Percentiles rank a stretch among this genome's conserved stretches.
Conservation (phyloP, 2,329 filamentous ascomycete species). For the Chaetomium sp. region DNA sequence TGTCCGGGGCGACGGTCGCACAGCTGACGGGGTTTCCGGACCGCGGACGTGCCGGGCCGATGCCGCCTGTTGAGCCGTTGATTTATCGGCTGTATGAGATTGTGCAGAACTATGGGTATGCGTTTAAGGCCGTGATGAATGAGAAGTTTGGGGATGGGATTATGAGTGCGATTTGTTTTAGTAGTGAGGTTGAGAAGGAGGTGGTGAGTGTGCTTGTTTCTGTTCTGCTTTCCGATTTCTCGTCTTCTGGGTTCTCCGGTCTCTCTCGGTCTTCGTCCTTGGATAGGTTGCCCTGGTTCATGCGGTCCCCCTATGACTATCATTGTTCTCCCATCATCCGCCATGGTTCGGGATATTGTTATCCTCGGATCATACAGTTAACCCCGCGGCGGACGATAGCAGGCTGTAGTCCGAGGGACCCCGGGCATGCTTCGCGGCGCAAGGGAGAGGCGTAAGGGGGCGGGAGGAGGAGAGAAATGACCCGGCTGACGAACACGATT, state of each 20-base stretch:
- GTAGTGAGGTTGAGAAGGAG: conserved; percentile 90
- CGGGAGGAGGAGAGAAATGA: not conserved
- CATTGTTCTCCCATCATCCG: no score
- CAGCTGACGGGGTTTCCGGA: conserved; percentile 72
- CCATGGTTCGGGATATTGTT: no score
- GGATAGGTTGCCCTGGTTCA: no score
- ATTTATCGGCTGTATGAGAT: conserved; percentile 92
- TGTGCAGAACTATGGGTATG: conserved; percentile 94
- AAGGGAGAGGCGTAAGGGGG: not conserved
- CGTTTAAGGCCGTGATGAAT: conserved; percentile 90
- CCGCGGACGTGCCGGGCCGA: conserved; percentile 69
- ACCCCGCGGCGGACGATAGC: no score
- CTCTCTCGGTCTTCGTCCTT: not conserved
- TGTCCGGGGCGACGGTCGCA: conserved; percentile 41
- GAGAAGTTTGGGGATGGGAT: conserved; percentile 94
- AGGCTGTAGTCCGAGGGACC: no score
- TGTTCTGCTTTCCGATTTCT: not conserved
- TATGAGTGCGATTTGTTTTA: conserved; percentile 92
- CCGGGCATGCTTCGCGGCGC: no score
- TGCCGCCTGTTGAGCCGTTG: conserved; percentile 78
- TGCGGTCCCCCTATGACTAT: no score
- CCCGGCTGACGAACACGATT: not conserved
- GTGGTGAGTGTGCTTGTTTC: conserved; percentile 30
- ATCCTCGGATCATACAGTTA: no score
- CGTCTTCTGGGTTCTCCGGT: no score